Evolutionary conservation across 257 asterid genomes (phyloP).

Genomic region (Misopates orontium): DNA sequence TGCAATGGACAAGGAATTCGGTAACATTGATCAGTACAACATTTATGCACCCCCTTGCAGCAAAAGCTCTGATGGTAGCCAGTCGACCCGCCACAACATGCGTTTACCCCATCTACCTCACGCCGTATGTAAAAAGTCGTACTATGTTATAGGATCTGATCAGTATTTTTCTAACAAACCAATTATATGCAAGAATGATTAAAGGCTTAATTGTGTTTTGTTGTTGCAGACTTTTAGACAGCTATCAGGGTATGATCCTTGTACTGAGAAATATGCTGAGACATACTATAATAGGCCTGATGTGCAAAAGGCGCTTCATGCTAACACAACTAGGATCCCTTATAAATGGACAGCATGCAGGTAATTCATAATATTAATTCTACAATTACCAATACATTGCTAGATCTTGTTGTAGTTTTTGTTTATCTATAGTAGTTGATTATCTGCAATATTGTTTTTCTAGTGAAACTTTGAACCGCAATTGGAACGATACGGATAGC

Average conservation of each 20-base stretch:
- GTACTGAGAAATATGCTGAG: constrained; percentile 88
- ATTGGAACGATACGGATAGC: constrained; percentile 88
- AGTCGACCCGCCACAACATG: constrained; percentile 59
- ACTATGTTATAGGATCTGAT: too few relatives aligned
- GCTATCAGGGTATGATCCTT: constrained; percentile 85
- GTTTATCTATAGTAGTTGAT: too few relatives aligned
- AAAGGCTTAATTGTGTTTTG: neutral
- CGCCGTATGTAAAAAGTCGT: constrained; percentile 25
- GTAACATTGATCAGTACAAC: constrained; percentile 93
- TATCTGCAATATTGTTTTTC: neutral
- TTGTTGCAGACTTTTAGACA: constrained; percentile 33
- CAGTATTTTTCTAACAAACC: neutral
- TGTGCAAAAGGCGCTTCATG: constrained; percentile 90
- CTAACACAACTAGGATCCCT: constrained; percentile 68
- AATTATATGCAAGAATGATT: neutral
- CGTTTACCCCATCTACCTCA: constrained; percentile 73
- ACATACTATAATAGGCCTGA: constrained; percentile 79
- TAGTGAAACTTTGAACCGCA: constrained; percentile 85
- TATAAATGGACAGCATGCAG: constrained; percentile 99
- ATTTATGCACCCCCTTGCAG: constrained; percentile 88
- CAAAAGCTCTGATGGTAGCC: constrained; percentile 53
- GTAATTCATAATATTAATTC: too few relatives aligned
- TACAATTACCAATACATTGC: too few relatives aligned
- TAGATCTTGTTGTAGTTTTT: too few relatives aligned
- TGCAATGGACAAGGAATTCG: constrained; percentile 95